Evolutionary conservation across 768 basidiomycete species (phyloP), one percentile per base, ranked within the genome.

Genomic region (Polyporus arcularius): DNA sequence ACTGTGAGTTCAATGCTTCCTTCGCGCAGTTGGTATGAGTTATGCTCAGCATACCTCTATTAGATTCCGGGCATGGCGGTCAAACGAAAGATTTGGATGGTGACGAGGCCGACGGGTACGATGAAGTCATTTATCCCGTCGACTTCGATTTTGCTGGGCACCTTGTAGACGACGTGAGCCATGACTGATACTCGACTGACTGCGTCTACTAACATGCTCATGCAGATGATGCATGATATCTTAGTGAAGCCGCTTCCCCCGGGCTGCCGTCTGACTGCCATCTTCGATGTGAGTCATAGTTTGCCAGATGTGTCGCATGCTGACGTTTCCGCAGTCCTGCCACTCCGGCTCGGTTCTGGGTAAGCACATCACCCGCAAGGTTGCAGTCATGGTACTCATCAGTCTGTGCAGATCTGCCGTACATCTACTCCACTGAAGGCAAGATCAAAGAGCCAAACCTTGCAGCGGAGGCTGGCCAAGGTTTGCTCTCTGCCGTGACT

Each of bases 21-120:
- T 21, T 3, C 28, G 12, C n/a, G 30, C 12, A 11, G n/a, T 18
- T 11, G 9, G 11, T 14, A 8, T 16, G 28, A 2, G 4, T 53
- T 7, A 5, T 16, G 3, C 46, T 55, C 2, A 52, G 4, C n/a
- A 21, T n/a, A 3, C n/a, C 26, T 18, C 7, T 32, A 26, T 11
- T 58, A 91, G 90, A 93, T 74, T 96, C 95, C 1, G 96, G 96
- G 0, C 96, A 98, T 67, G 96, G 97, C n/a, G 96, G 95, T 10
- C 95, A 96, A 70, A 87, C 88, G 3, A 80, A 79, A 55, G 94
- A 97, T 73, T 61, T 75, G 1, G 82, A 92, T 65, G 91, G 90
- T 3, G 92, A 93, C 65, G 88, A 96, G 73, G 75, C 79, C 0
- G 89, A 92, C 66, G 94, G 94, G 7, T 83, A 77, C 55, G 92